phyloP scores from a whole-genome alignment of 2,329 filamentous ascomycete genomes.

The Aspergillus vadensis region DNA sequence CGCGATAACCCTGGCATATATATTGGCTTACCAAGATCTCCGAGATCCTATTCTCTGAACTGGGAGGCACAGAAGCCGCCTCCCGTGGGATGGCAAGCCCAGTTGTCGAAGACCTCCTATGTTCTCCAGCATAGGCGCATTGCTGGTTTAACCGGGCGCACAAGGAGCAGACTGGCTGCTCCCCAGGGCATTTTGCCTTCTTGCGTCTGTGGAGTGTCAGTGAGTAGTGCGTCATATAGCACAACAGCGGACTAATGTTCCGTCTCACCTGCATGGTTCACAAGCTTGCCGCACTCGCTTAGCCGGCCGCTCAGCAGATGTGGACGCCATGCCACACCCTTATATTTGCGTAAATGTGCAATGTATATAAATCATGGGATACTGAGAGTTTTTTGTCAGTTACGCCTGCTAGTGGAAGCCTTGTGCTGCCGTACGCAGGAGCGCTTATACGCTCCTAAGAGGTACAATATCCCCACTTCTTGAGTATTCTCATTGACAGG shows the following conservation, averaged over 20 bases:
- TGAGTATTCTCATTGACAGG: no score
- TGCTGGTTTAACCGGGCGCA: slow-evolving; percentile 52
- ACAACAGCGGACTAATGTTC: background rate
- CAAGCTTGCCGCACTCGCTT: slow-evolving; percentile 46
- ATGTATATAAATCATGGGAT: background rate
- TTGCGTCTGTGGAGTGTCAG: slow-evolving; percentile 45
- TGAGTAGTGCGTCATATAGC: slow-evolving; percentile 1
- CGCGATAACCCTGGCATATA: background rate
- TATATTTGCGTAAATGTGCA: background rate
- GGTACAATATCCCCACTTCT: background rate
- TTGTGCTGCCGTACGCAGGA: background rate
- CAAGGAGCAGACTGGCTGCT: slow-evolving; percentile 53
- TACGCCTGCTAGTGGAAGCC: background rate
- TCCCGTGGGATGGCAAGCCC: slow-evolving; percentile 13
- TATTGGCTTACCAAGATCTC: slow-evolving; percentile 23
- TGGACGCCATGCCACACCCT: background rate
- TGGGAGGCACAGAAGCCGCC: slow-evolving; percentile 14
- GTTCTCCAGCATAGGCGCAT: slow-evolving; percentile 48
- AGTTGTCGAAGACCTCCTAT: slow-evolving; percentile 25
- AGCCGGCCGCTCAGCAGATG: slow-evolving; percentile 28
- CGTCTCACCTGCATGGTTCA: slow-evolving; percentile 45
- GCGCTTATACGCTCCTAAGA: background rate
- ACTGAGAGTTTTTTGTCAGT: background rate
- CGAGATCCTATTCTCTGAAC: slow-evolving; percentile 16
- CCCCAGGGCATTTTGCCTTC: slow-evolving; percentile 55